phyloP scores from a whole-genome alignment of 805 yeast genomes.

The Wickerhamomyces tratensis region DNA sequence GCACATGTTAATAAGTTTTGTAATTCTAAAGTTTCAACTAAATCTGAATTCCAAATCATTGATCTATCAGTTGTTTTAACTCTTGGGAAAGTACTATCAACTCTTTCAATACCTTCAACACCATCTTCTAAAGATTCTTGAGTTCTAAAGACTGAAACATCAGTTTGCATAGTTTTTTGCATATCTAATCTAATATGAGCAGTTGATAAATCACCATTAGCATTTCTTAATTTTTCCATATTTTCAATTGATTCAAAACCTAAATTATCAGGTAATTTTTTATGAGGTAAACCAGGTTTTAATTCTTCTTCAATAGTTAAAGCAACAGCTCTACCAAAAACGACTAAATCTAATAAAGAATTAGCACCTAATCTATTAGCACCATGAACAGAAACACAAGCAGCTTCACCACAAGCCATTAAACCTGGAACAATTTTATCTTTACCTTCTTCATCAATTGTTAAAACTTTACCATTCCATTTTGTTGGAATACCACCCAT shows the following conservation, averaged over 20 bases:
- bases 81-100: slow-evolving; percentile 65
- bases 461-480: slow-evolving; percentile 92
- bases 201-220: slow-evolving; percentile 73
- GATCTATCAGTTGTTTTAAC: slow-evolving; percentile 91
- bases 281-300: slow-evolving; percentile 83
- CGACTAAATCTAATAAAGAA: slow-evolving; percentile 92
- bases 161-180: slow-evolving; percentile 96
- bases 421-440: slow-evolving; percentile 90
- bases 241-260: slow-evolving; percentile 88
- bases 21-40: slow-evolving; percentile 91
- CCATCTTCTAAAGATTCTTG: slow-evolving; percentile 90
- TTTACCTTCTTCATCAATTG: slow-evolving; percentile 74
- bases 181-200: slow-evolving; percentile 83
- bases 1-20: slow-evolving; percentile 97
- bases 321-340: slow-evolving; percentile 97
- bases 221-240: slow-evolving; percentile 81
- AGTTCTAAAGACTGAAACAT: slow-evolving; percentile 93
- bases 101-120: slow-evolving; percentile 65
- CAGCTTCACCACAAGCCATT: slow-evolving; percentile 97
- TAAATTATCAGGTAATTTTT: slow-evolving; percentile 72
- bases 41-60: slow-evolving; percentile 97
- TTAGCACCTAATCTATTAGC: slow-evolving; percentile 99
- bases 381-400: slow-evolving; percentile 98
- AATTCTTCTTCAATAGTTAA: slow-evolving; percentile 80
- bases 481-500: slow-evolving; percentile 99